These are phyloP conservation scores for Seminavis robusta DNA, from an alignment of 108 stramenopile species.

Conservation along the genomic window DNA sequence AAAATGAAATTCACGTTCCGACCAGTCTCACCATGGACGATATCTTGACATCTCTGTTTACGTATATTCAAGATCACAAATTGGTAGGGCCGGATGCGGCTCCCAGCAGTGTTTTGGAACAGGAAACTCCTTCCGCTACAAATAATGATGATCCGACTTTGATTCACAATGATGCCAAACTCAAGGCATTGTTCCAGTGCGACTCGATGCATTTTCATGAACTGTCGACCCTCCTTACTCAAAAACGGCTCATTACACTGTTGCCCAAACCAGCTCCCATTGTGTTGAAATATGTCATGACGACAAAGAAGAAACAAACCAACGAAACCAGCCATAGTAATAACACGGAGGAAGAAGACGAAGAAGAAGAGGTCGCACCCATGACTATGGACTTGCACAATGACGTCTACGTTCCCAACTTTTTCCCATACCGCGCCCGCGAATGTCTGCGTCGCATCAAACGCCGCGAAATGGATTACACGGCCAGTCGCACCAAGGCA, in stretches of 20 bases:
- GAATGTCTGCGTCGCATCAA: slow-evolving; percentile 76
- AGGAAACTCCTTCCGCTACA: slow-evolving; percentile 1
- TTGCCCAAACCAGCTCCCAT: no score
- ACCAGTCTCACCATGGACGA: slow-evolving; percentile 67
- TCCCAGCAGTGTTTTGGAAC: no score
- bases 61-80: slow-evolving; percentile 55
- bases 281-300: neutral
- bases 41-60: slow-evolving; percentile 48
- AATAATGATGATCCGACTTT: neutral
- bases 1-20: slow-evolving; percentile 66
- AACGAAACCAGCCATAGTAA: no score
- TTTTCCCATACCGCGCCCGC: slow-evolving; percentile 63
- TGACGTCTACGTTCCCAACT: slow-evolving; percentile 55
- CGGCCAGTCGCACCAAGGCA: slow-evolving; percentile 66
- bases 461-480: slow-evolving; percentile 78
- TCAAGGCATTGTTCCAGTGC: no score
- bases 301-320: slow-evolving; percentile 4
- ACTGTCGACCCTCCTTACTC: no score
- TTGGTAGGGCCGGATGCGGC: no score
- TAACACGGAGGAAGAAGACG: slow-evolving; percentile 1
- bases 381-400: slow-evolving; percentile 69
- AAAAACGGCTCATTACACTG: no score
- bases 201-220: no score
- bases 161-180: neutral
- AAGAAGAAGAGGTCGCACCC: slow-evolving; percentile 20